Evolutionary conservation across 345 rosid genomes (phyloP).

Genomic region (Salix viminalis): DNA sequence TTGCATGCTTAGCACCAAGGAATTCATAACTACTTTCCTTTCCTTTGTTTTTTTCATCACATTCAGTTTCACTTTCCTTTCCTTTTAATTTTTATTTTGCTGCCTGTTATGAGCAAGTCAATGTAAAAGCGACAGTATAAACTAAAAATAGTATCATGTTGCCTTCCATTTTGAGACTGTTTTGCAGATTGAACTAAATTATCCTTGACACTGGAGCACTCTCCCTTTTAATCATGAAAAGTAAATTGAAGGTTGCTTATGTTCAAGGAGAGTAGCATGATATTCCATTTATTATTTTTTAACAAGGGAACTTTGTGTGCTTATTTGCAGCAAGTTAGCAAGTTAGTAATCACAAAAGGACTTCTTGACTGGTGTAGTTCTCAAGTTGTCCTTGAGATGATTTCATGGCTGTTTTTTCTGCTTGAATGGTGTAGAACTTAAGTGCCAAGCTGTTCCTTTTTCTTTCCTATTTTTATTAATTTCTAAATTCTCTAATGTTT

Average conservation of each 20-base stretch:
- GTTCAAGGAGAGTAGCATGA: neutral
- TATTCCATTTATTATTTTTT: neutral
- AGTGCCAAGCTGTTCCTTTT: neutral
- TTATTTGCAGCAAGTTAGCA: neutral
- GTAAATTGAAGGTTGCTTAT: neutral
- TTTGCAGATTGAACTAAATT: neutral
- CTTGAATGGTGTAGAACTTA: neutral
- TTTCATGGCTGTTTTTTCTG: neutral
- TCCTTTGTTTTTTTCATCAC: neutral
- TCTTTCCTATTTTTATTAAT: neutral
- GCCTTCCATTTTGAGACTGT: neutral
- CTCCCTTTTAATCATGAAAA: neutral
- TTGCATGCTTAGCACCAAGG: neutral
- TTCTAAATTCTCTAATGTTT: neutral
- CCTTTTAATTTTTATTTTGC: neutral
- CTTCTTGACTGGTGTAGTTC: neutral
- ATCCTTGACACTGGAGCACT: neutral
- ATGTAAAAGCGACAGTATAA: neutral
- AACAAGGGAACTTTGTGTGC: neutral
- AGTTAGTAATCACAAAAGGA: neutral
- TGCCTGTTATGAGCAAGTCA: neutral
- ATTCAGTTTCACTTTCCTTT: neutral
- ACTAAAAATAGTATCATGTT: neutral
- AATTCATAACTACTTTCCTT: neutral
- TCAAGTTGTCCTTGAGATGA: neutral